Percentiles rank a stretch among this genome's conserved stretches.
Conservation (phyloP, 495 filamentous ascomycete genomes). For the Trichoderma reesei region DNA sequence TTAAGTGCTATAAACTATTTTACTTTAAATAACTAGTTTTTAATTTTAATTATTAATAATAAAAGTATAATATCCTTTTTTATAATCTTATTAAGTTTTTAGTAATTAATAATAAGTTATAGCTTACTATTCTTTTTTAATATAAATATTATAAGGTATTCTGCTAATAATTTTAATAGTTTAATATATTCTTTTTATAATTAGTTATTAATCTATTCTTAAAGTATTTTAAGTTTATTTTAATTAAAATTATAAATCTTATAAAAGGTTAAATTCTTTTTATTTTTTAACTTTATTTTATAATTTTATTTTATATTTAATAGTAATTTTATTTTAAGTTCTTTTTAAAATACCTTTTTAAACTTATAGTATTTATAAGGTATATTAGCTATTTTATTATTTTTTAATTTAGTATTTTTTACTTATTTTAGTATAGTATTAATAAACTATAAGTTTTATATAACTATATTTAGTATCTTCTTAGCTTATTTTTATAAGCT, state of each 20-base stretch:
- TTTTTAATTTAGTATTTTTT: too few species aligned
- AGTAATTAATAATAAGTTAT: not conserved
- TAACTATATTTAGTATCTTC: not conserved
- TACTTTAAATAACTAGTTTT: not conserved
- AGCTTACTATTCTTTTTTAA: not conserved
- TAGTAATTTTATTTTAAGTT: not conserved
- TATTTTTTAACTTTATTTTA: not conserved
- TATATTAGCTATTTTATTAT: too few species aligned
- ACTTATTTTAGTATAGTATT: too few species aligned
- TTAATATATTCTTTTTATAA: not conserved
- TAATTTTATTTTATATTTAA: not conserved
- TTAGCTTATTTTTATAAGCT: not conserved
- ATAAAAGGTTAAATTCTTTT: not conserved
- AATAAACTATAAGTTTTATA: not conserved
- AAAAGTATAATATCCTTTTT: too few species aligned
- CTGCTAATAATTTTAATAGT: not conserved
- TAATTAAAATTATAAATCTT: not conserved
- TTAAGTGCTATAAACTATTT: not conserved
- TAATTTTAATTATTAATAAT: not conserved
- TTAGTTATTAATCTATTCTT: not conserved
- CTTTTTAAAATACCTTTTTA: too few species aligned
- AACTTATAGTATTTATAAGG: too few species aligned
- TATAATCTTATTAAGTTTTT: conserved; percentile 9
- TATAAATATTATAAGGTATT: not conserved
- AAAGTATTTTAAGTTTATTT: not conserved